Evolutionary conservation across 2,329 filamentous ascomycete genomes (phyloP).

Genomic region (Aspergillus caelatus): DNA sequence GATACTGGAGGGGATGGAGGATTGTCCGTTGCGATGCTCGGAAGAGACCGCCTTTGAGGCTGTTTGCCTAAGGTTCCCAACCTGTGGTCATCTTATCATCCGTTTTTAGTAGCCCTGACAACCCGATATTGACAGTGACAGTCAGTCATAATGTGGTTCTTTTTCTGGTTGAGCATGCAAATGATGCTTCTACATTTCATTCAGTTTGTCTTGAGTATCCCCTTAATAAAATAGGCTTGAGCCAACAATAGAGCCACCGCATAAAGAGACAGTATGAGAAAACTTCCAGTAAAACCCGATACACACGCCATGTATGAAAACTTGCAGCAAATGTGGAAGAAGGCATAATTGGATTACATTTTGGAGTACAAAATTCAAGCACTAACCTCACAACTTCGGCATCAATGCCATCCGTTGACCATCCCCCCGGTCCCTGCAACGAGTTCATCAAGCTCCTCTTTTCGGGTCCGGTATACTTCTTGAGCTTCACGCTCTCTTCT

Average conservation of each 20-base stretch:
- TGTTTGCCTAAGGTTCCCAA: slow-evolving; percentile 4
- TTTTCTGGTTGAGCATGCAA: not conserved
- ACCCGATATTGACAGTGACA: not conserved
- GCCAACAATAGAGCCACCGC: not conserved
- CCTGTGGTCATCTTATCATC: not conserved
- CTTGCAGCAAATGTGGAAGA: not conserved
- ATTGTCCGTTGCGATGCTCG: slow-evolving; percentile 15
- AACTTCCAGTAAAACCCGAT: slow-evolving; percentile 6
- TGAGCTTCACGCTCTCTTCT: slow-evolving; percentile 87
- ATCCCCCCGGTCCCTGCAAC: slow-evolving; percentile 32
- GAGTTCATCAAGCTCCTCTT: slow-evolving; percentile 74
- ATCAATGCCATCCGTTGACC: slow-evolving; percentile 45
- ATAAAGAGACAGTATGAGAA: not conserved
- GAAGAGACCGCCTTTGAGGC: slow-evolving; percentile 25
- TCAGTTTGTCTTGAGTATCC: not conserved
- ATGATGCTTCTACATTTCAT: not conserved
- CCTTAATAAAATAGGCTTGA: not conserved
- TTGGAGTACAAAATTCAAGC: slow-evolving; percentile 7
- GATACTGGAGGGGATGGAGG: slow-evolving; percentile 18
- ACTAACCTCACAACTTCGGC: slow-evolving; percentile 9
- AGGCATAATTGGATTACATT: slow-evolving; percentile 17
- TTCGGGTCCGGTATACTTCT: slow-evolving; percentile 75
- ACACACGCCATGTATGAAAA: not conserved
- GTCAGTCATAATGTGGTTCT: not conserved
- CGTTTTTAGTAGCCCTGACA: not conserved